These are phyloP conservation scores for Marasmius tenuissimus DNA, from an alignment of 1,284 basidiomycete genomes.

Conservation along the genomic window DNA sequence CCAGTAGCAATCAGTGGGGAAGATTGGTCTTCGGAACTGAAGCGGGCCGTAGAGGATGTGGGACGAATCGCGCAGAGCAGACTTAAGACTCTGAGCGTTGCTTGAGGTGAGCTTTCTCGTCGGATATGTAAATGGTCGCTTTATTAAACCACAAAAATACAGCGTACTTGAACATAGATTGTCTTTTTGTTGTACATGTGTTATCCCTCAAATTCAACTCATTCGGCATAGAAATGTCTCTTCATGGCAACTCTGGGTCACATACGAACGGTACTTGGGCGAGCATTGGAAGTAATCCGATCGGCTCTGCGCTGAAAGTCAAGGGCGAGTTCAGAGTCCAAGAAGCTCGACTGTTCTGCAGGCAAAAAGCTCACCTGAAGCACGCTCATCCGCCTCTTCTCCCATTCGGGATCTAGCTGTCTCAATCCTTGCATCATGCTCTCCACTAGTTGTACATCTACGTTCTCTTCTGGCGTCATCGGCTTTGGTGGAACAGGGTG, in stretches of 20 bases:
- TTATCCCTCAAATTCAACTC: neutral
- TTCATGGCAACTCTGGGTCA: neutral
- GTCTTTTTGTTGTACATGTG: neutral
- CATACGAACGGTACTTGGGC: neutral
- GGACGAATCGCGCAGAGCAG: conserved; percentile 76
- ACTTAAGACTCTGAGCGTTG: conserved; percentile 41
- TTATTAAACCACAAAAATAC: neutral
- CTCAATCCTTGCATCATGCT: conserved; percentile 53
- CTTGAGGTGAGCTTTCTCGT: conserved; percentile 20
- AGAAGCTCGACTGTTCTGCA: conserved; percentile 2
- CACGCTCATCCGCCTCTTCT: conserved; percentile 46
- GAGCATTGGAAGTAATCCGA: neutral
- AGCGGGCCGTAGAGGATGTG: conserved; percentile 72
- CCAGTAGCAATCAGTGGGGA: conserved; percentile 41
- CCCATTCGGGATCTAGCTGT: conserved; percentile 62
- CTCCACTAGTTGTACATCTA: conserved; percentile 36
- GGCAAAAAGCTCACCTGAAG: conserved; percentile 26
- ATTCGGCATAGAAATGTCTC: neutral
- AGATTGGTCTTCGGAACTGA: conserved; percentile 64
- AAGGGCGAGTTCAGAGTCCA: neutral
- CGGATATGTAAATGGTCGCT: conserved; percentile 2
- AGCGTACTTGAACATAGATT: neutral
- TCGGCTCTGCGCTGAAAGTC: conserved; percentile 2
- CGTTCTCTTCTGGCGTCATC: conserved; percentile 12
- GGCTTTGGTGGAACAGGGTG: neutral